Percentiles rank a stretch among this genome's conserved stretches.
These are phyloP conservation scores for Fragaria vesca DNA, from an alignment of 306 rosid species.

Conservation along the genomic window DNA sequence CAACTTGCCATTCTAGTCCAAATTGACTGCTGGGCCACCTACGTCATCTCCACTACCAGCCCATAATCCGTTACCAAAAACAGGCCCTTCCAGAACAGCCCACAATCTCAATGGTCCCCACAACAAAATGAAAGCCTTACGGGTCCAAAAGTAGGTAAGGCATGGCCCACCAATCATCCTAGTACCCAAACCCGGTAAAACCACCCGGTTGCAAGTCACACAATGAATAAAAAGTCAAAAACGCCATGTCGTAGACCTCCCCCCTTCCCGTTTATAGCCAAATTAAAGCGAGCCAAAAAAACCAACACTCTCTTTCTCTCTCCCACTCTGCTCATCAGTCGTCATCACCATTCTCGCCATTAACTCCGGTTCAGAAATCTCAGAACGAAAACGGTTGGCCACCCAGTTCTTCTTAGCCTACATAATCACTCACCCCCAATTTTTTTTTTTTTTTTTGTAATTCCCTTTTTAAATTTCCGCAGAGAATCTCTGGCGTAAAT, in stretches of 20 bases:
- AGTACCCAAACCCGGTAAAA: conserved; percentile 18
- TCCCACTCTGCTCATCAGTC: not conserved
- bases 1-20: not conserved
- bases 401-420: not conserved
- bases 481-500: conserved; percentile 21
- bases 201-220: conserved; percentile 47
- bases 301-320: conserved; percentile 1
- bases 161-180: not conserved
- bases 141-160: not conserved
- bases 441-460: not conserved
- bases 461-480: not conserved
- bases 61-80: not conserved
- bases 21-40: not conserved
- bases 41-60: not conserved
- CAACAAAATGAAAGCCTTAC: not conserved
- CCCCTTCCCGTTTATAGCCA: conserved; percentile 49
- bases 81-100: not conserved
- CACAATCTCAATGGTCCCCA: not conserved
- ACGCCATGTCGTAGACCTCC: conserved; percentile 8
- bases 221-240: not conserved
- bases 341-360: not conserved
- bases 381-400: not conserved
- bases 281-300: conserved; percentile 27
- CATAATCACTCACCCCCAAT: not conserved
- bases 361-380: not conserved